Conservation (phyloP, 163 green algal genomes). For the Volvox carteri region DNA sequence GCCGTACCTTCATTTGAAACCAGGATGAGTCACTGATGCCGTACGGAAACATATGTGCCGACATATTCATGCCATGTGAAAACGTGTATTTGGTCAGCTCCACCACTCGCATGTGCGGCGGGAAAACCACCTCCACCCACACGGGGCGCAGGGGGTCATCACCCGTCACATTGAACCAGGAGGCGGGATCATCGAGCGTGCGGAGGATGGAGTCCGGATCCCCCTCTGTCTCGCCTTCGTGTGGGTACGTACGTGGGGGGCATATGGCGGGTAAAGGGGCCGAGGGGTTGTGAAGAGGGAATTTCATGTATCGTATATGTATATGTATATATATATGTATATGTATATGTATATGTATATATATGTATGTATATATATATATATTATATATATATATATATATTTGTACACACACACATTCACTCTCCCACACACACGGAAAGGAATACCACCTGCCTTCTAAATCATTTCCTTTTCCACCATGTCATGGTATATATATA, state of each 20-base stretch:
- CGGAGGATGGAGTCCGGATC: conserved; percentile 51
- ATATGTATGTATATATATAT: too few species aligned
- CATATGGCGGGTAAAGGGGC: background rate
- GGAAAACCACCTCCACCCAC: conserved; percentile 58
- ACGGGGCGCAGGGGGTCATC: conserved; percentile 40
- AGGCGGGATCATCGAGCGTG: conserved; percentile 15
- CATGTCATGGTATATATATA: too few species aligned
- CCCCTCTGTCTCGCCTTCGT: conserved; percentile 51
- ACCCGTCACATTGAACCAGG: conserved; percentile 53
- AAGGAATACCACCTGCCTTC: too few species aligned
- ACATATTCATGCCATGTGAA: conserved; percentile 62
- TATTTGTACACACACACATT: too few species aligned
- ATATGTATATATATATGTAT: too few species aligned
- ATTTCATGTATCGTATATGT: too few species aligned
- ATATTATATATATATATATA: too few species aligned
- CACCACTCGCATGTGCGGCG: conserved; percentile 58
- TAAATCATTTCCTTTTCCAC: too few species aligned
- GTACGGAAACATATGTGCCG: conserved; percentile 60
- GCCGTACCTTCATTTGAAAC: conserved; percentile 59
- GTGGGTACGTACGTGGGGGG: background rate
- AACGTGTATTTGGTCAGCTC: conserved; percentile 61
- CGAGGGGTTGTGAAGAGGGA: too few species aligned
- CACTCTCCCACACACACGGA: too few species aligned
- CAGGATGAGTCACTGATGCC: conserved; percentile 59
- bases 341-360: too few species aligned